Evolutionary conservation across 352 stramenopile species (phyloP).

Genomic region (Phytophthora podocarpi): DNA sequence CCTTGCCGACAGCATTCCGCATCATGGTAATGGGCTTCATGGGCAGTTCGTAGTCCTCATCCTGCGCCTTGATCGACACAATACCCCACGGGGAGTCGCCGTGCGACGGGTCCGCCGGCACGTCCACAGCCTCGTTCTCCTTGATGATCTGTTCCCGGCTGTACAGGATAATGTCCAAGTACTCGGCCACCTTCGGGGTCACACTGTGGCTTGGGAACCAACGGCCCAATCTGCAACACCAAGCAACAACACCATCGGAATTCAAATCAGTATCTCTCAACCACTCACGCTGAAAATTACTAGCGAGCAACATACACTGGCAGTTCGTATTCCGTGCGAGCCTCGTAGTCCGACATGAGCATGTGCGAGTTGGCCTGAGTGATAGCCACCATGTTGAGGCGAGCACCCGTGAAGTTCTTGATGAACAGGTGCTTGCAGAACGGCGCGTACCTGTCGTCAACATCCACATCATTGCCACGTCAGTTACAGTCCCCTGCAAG

Average conservation of each 20-base stretch:
- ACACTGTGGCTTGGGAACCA: slow-evolving; percentile 94
- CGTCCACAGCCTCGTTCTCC: slow-evolving; percentile 89
- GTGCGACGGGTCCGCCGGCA: slow-evolving; percentile 44
- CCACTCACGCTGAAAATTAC: not conserved
- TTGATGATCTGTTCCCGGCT: slow-evolving; percentile 97
- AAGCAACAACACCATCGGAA: not conserved
- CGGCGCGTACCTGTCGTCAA: slow-evolving; percentile 90
- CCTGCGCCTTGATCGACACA: slow-evolving; percentile 97
- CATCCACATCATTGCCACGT: not conserved
- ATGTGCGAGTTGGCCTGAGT: slow-evolving; percentile 94
- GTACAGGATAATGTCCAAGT: slow-evolving; percentile 98
- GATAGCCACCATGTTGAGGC: slow-evolving; percentile 91
- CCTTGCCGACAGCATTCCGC: slow-evolving; percentile 97
- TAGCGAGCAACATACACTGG: slow-evolving; percentile 75
- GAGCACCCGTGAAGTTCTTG: slow-evolving; percentile 92
- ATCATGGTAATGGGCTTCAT: slow-evolving; percentile 99
- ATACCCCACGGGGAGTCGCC: slow-evolving; percentile 92
- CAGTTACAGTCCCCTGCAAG: not conserved
- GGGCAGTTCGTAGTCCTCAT: slow-evolving; percentile 94
- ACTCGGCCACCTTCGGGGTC: slow-evolving; percentile 89
- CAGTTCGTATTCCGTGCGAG: slow-evolving; percentile 93
- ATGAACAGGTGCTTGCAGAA: slow-evolving; percentile 99
- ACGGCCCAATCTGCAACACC: slow-evolving; percentile 57
- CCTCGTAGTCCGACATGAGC: slow-evolving; percentile 94
- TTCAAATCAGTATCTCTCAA: slow-evolving; percentile 8